Conservation (phyloP, 208 protist species). For the Strigomonas culicis region DNA sequence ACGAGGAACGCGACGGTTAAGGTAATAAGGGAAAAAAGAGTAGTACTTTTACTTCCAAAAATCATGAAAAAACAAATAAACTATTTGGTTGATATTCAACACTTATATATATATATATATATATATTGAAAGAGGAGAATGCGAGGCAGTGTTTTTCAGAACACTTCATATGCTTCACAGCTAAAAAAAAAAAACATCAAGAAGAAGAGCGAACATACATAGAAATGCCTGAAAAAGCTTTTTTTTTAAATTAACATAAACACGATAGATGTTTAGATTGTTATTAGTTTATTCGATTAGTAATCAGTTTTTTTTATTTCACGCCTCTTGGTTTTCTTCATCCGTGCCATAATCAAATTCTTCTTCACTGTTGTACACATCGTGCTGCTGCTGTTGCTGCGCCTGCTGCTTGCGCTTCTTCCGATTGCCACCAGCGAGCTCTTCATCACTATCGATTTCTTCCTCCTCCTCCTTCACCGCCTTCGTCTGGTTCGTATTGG, state of each 20-base stretch:
- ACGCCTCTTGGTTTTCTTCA: constrained; percentile 17
- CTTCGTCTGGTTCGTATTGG: neutral
- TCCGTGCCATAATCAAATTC: constrained; percentile 48
- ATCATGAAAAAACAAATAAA: constrained; percentile 9
- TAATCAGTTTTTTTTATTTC: constrained; percentile 12
- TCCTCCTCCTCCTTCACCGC: constrained; percentile 15
- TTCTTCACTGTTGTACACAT: constrained; percentile 31
- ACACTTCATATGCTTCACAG: no score
- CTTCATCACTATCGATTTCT: constrained; percentile 61
- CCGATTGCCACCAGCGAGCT: constrained; percentile 59
- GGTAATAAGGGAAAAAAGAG: no score
- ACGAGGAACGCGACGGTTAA: no score
- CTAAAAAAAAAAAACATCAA: constrained; percentile 9
- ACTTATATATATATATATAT: constrained; percentile 10
- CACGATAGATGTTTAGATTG: no score
- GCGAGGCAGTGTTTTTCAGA: no score
- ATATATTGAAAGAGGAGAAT: neutral
- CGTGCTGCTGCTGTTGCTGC: constrained; percentile 15
- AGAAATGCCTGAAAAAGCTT: constrained; percentile 9
- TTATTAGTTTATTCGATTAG: no score
- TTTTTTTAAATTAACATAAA: neutral
- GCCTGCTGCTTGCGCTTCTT: constrained; percentile 57
- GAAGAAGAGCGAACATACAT: constrained; percentile 1
- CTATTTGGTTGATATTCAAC: no score
- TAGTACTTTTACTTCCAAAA: no score